A percentile compares a stretch with the other conserved stretches of the same genome.
These are phyloP conservation scores for Penicillium aurantiogriseum DNA, from an alignment of 2,329 filamentous ascomycete genomes.

Conservation along the genomic window DNA sequence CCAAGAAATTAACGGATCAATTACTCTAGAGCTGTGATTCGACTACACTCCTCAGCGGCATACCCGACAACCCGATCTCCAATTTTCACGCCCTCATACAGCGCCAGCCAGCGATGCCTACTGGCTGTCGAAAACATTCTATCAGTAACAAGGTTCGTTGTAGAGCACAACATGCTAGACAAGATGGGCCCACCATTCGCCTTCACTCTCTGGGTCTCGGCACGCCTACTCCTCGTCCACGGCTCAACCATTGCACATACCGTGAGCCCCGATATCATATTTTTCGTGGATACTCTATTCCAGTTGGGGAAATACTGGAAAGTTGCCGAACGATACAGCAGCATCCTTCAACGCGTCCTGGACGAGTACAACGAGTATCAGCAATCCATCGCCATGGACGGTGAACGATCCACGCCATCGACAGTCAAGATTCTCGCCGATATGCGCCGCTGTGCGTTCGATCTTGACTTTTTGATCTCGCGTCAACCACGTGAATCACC, in stretches of 20 bases:
- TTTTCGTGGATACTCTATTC: slow-evolving; percentile 77
- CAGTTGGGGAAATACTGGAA: slow-evolving; percentile 83
- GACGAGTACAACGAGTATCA: slow-evolving; percentile 83
- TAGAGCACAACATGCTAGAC: slow-evolving; percentile 69
- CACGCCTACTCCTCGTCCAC: slow-evolving; percentile 81
- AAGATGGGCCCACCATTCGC: slow-evolving; percentile 88
- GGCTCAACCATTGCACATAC: slow-evolving; percentile 85
- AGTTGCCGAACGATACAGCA: slow-evolving; percentile 78
- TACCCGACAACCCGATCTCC: slow-evolving; percentile 86
- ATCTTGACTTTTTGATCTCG: slow-evolving; percentile 85
- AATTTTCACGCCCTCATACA: slow-evolving; percentile 86
- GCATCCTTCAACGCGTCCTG: slow-evolving; percentile 75
- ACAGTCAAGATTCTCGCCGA: slow-evolving; percentile 85
- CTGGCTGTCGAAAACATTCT: slow-evolving; percentile 80
- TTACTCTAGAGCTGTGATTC: slow-evolving; percentile 66
- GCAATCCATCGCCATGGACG: slow-evolving; percentile 56
- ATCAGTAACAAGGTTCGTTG: slow-evolving; percentile 73
- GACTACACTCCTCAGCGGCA: slow-evolving; percentile 85
- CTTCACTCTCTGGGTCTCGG: slow-evolving; percentile 89
- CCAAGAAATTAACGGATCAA: slow-evolving; percentile 20
- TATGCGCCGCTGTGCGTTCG: slow-evolving; percentile 87
- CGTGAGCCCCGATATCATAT: slow-evolving; percentile 72
- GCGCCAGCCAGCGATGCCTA: slow-evolving; percentile 78
- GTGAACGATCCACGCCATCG: slow-evolving; percentile 73
- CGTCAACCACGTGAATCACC: slow-evolving; percentile 62